Base-by-base conservation (phyloP, 306 rosid genomes). In the Glycine latifolia region DNA sequence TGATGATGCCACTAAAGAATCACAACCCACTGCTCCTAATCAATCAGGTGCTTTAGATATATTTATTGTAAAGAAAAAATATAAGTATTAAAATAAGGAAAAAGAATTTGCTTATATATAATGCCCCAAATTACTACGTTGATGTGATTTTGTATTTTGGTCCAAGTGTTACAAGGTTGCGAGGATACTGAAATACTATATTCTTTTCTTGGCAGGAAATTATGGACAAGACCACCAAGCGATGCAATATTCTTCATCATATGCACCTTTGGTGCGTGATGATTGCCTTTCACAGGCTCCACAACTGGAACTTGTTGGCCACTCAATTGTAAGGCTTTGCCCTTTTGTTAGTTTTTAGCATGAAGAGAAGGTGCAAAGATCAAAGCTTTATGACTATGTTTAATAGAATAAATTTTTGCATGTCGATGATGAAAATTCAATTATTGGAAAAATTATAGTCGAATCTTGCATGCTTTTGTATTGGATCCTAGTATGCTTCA, bases 301-400 rank as follows among this genome's bases (percentile, higher is more conserved):
- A 53, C 92, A 89, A 52, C 90, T 92, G 74, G 97, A 94, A 81
- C 98, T 90, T 71, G 88, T 92, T 46, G 91, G 98, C 47, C 98
- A 92, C 80, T 88, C 98, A 80, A 87, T 88, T 78, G 98, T 94
- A 84, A 77, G 97, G 75, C 56, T n/a, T 67, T 90, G 7, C 12
- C 9, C 17, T 75, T 14, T 46, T 20, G 31, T 54, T 7, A 35
- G 20, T 52, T 66, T 69, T 65, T 75, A 55, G 17, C 60, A 49
- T 11, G 16, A 60, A 35, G 43, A 53, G 50, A 26, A 53, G 72
- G 58, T 71, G 82, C 26, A 69, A 8, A 26, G 44, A 6, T 76
- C 50, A 33, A 55, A 31, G 4, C 15, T 73, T 73, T 15, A 43
- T 71, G 60, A 35, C 16, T 52, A 56, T 26, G 6, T 74, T 68